A percentile compares a stretch with the other conserved stretches of the same genome.
These are phyloP conservation scores for Neofusicoccum umdonicola DNA, from an alignment of 2,329 filamentous ascomycete species.

Conservation along the genomic window DNA sequence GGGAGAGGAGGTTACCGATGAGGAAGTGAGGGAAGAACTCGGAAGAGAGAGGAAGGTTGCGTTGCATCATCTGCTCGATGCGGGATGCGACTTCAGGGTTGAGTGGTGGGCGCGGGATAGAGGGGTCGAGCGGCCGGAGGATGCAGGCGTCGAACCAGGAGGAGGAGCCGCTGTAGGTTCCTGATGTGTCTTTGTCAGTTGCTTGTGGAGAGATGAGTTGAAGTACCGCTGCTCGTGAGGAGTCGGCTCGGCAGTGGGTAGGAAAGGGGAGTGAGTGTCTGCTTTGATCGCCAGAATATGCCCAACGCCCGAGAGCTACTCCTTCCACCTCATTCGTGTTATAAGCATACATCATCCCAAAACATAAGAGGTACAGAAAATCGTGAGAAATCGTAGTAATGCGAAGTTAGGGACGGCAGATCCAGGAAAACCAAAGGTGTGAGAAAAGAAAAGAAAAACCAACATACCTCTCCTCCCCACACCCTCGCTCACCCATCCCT, in stretches of 20 bases:
- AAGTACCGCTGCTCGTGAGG: background rate
- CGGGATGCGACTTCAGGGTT: conserved; percentile 16
- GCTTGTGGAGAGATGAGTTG: background rate
- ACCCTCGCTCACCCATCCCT: conserved; percentile 30
- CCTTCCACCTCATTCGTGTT: too few relatives aligned
- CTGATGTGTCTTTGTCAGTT: background rate
- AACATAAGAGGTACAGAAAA: background rate
- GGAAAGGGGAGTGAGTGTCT: too few relatives aligned
- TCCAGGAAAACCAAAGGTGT: too few relatives aligned
- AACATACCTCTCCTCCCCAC: background rate
- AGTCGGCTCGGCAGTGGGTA: too few relatives aligned
- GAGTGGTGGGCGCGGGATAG: background rate
- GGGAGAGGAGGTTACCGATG: conserved; percentile 1
- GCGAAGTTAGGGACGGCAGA: too few relatives aligned
- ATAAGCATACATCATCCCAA: background rate
- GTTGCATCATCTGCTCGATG: background rate
- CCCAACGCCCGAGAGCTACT: too few relatives aligned
- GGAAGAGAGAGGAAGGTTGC: conserved; percentile 17
- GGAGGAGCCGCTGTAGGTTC: conserved; percentile 28
- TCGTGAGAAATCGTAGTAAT: background rate
- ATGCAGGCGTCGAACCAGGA: conserved; percentile 34
- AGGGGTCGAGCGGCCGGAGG: conserved; percentile 27
- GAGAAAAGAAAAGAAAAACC: background rate
- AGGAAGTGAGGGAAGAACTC: conserved; percentile 24
- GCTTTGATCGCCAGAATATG: too few relatives aligned